phyloP scores from a whole-genome alignment of 352 stramenopile species.

The Phytophthora pinifolia region DNA sequence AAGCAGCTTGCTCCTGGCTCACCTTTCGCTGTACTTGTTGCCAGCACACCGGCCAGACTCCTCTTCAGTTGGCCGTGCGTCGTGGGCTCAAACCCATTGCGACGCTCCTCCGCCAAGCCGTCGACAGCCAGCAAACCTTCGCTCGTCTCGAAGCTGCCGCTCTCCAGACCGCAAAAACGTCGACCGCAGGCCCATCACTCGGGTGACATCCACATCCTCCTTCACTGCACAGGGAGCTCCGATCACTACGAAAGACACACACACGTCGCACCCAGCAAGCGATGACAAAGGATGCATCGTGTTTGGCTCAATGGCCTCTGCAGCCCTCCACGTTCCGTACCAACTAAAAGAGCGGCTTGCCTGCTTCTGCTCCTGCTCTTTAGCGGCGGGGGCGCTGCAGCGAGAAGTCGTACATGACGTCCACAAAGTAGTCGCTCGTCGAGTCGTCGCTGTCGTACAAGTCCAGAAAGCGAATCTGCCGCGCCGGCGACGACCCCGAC shows the following conservation, averaged over 20 bases:
- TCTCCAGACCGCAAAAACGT: constrained; percentile 8
- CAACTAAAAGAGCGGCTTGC: constrained; percentile 17
- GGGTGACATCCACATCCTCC: too few species aligned
- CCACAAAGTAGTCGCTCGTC: constrained; percentile 58
- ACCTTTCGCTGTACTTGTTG: background rate
- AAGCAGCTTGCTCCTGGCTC: background rate
- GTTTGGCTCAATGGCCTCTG: constrained; percentile 2
- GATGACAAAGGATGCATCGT: constrained; percentile 7
- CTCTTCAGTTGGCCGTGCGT: constrained; percentile 40
- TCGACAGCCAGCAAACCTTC: constrained; percentile 32
- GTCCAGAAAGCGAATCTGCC: constrained; percentile 66
- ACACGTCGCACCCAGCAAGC: too few species aligned
- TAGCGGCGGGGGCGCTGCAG: constrained; percentile 28
- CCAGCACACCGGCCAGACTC: constrained; percentile 52
- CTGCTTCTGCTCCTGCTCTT: background rate
- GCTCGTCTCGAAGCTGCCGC: constrained; percentile 20
- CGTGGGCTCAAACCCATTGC: constrained; percentile 28
- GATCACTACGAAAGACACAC: too few species aligned
- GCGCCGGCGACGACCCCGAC: constrained; percentile 47
- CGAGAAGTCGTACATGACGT: constrained; percentile 65
- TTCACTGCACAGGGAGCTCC: too few species aligned
- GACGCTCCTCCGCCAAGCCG: constrained; percentile 35
- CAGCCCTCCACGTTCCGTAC: background rate
- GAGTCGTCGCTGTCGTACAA: constrained; percentile 56
- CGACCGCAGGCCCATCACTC: too few species aligned